Evolutionary conservation across 2,329 filamentous ascomycete genomes (phyloP).

Genomic region (Fusarium coffeatum): DNA sequence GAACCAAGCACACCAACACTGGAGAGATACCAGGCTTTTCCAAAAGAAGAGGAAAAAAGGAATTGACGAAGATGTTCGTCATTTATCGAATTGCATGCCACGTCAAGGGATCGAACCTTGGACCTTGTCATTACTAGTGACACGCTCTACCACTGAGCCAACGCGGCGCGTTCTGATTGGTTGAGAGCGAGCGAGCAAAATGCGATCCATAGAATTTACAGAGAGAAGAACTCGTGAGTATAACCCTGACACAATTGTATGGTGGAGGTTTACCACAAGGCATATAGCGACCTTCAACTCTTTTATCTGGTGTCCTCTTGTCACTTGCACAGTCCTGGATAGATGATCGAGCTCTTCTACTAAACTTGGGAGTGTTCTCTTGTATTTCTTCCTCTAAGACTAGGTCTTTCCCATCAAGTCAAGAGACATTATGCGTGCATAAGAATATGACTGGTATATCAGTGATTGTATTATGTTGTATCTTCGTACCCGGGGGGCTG

Average conservation of each 20-base stretch:
- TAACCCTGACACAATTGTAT: background rate
- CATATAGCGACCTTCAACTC: background rate
- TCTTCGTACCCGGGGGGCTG: conserved; percentile 74
- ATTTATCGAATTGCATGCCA: background rate
- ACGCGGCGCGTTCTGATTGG: conserved; percentile 1
- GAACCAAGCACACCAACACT: too few relatives aligned
- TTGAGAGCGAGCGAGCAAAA: background rate
- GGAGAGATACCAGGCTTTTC: background rate
- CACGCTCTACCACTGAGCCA: conserved; percentile 15
- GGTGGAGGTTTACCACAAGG: background rate
- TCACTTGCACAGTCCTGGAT: background rate
- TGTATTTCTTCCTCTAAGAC: too few relatives aligned
- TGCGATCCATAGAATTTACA: accelerated
- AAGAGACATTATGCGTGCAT: background rate
- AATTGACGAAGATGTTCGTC: background rate
- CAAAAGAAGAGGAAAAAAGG: background rate
- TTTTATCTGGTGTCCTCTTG: background rate
- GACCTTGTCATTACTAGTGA: conserved; percentile 13
- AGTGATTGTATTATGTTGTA: conserved; percentile 48
- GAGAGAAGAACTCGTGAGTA: background rate
- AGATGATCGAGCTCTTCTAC: background rate
- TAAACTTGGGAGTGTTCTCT: background rate
- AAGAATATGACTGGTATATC: background rate
- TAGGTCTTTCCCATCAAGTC: accelerated
- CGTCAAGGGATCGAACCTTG: conserved; percentile 10